Conservation (phyloP, 306 rosid genomes). For the Hippophae rhamnoides region DNA sequence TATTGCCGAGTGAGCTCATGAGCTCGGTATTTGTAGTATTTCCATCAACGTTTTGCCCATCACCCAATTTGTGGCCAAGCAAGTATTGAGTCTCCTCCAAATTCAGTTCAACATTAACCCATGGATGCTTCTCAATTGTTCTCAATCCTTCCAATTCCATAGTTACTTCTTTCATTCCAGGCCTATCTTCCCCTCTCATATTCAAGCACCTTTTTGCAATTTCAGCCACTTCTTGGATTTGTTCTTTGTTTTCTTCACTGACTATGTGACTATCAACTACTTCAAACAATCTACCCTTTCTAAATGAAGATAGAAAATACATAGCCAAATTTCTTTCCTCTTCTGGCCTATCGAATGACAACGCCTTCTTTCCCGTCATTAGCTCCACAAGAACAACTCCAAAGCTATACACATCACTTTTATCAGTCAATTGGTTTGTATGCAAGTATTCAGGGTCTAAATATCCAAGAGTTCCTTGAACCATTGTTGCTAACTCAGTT, state of each 20-base stretch:
- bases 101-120: neutral
- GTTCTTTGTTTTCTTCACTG: neutral
- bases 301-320: neutral
- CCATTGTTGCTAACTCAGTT: neutral
- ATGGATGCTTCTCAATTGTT: neutral
- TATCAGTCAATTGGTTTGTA: neutral
- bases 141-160: neutral
- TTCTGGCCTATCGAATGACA: neutral
- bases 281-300: neutral
- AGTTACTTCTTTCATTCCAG: neutral
- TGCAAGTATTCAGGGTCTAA: conserved; percentile 4
- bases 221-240: neutral
- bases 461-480: conserved; percentile 2
- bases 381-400: conserved; percentile 3
- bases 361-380: neutral
- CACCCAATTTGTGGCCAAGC: neutral
- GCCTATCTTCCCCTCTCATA: conserved; percentile 1
- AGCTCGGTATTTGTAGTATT: too few relatives aligned
- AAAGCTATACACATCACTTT: conserved; percentile 3
- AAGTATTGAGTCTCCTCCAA: neutral
- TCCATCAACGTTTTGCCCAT: neutral
- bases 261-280: neutral
- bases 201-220: conserved; percentile 1
- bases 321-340: neutral
- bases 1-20: too few relatives aligned